Evolutionary conservation across 805 yeast species (phyloP).

Genomic region (Lipomyces yamadae): DNA sequence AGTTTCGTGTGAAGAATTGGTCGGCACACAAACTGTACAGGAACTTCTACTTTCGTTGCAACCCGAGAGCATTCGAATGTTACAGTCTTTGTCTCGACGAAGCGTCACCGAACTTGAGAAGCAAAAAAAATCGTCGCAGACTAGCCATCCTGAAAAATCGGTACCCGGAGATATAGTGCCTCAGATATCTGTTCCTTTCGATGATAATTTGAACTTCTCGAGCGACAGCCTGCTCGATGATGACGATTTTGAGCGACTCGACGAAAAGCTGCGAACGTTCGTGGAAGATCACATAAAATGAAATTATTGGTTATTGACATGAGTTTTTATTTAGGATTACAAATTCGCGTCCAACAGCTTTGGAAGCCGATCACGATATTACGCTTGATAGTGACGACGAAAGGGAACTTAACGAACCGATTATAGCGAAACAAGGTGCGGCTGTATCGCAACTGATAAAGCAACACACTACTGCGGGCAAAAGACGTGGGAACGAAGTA

Average conservation of each 20-base stretch:
- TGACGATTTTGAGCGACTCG: background rate
- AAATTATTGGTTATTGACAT: background rate
- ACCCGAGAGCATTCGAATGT: conserved; percentile 16
- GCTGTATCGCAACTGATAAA: background rate
- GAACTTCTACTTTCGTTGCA: conserved; percentile 7
- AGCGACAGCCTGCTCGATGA: background rate
- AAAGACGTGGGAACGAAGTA: background rate
- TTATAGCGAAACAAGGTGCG: background rate
- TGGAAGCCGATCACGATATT: conserved; percentile 7
- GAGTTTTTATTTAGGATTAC: background rate
- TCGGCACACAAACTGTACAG: conserved; percentile 14
- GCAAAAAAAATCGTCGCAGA: background rate
- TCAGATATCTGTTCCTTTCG: background rate
- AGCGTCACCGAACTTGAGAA: background rate
- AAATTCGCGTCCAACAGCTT: background rate
- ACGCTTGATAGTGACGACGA: conserved; percentile 21
- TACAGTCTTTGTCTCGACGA: conserved; percentile 13
- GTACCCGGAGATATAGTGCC: background rate
- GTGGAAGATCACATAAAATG: background rate
- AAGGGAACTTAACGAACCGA: conserved; percentile 13
- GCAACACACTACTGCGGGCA: background rate
- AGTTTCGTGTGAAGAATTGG: conserved; percentile 29
- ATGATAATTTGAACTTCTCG: background rate
- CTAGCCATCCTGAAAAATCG: background rate
- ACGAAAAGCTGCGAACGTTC: background rate